A percentile compares a stretch with the other conserved stretches of the same genome.
Conservation (phyloP, 305 asterid genomes). For the Fraxinus floribunda region DNA sequence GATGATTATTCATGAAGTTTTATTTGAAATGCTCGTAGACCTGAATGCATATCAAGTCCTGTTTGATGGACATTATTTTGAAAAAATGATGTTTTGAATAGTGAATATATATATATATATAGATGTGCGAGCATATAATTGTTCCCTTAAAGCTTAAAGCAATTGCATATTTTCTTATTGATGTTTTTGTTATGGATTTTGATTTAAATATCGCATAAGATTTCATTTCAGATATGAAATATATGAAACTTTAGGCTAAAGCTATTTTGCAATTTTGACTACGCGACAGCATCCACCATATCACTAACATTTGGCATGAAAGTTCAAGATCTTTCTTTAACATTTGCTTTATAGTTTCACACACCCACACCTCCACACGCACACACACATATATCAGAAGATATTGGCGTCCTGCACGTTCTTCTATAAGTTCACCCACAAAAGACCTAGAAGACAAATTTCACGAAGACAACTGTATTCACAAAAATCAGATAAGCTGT, state of each 20-base stretch:
- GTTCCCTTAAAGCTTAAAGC: background rate
- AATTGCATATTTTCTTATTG: background rate
- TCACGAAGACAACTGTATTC: background rate
- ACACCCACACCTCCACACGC: background rate
- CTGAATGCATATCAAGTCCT: background rate
- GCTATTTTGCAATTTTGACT: background rate
- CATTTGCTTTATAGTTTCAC: background rate
- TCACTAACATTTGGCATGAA: background rate
- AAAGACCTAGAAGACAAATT: background rate
- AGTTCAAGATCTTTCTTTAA: background rate
- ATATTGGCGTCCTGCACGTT: background rate
- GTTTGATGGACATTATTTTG: background rate
- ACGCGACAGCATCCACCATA: background rate
- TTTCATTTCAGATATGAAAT: background rate
- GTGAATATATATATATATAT: background rate
- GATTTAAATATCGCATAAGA: background rate
- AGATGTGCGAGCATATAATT: background rate
- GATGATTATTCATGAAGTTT: constrained; percentile 16
- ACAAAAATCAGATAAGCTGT: background rate
- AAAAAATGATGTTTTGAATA: background rate
- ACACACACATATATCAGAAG: background rate
- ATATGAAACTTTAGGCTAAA: background rate
- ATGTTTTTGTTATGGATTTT: background rate
- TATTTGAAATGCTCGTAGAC: background rate
- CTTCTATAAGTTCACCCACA: background rate